Evolutionary conservation across 371 early-diverging fungal species (phyloP).

Genomic region (Mucor circinelloides): DNA sequence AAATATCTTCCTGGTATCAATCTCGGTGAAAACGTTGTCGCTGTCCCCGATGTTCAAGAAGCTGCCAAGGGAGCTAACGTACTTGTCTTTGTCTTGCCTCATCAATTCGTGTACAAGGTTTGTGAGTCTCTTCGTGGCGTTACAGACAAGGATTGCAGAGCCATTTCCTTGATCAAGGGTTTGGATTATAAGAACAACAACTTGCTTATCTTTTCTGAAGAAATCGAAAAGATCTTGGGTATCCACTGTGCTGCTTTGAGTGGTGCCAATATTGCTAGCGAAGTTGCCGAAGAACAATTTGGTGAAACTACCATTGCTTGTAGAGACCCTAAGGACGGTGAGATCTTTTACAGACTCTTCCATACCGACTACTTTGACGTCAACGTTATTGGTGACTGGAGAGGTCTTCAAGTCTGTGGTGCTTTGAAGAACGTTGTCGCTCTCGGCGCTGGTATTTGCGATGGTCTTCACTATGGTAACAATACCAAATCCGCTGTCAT

Average conservation of each 20-base stretch:
- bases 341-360: conserved; percentile 80
- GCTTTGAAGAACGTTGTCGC: conserved; percentile 99
- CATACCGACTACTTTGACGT: conserved; percentile 89
- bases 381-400: conserved; percentile 82
- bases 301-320: conserved; percentile 97
- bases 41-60: conserved; percentile 75
- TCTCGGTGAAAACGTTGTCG: conserved; percentile 90
- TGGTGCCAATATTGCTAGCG: conserved; percentile 99
- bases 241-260: conserved; percentile 83
- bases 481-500: conserved; percentile 98
- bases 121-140: conserved; percentile 40
- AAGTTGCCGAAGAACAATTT: conserved; percentile 93
- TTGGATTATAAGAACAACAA: conserved; percentile 72
- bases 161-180: conserved; percentile 91
- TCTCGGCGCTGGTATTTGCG: conserved; percentile 96
- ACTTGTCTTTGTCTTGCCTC: conserved; percentile 94
- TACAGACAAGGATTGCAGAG: conserved; percentile 23
- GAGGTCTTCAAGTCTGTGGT: conserved; percentile 97
- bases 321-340: conserved; percentile 67
- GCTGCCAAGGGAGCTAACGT: conserved; percentile 80
- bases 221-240: conserved; percentile 75
- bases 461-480: conserved; percentile 86
- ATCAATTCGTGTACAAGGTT: conserved; percentile 85
- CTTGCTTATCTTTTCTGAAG: conserved; percentile 81
- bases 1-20: conserved; percentile 91